Base-by-base conservation (phyloP, 768 basidiomycete species). In the Agaricus sinodeliciosus region DNA sequence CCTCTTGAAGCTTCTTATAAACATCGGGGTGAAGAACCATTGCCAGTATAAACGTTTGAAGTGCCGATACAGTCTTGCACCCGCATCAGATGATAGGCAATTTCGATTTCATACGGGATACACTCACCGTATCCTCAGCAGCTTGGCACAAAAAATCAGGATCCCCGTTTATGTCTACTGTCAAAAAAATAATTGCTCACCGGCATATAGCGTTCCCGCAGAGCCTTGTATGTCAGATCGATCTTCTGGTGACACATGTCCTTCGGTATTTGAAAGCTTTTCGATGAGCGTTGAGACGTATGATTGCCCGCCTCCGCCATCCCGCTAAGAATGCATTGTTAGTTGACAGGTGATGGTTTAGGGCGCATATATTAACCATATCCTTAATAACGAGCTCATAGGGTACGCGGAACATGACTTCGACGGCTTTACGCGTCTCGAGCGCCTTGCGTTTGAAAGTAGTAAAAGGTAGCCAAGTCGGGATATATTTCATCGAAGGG, bases 191-290 rank as follows among this genome's bases (percentile, higher is more conserved):
- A 40, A 48, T 12, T 26, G 51, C 70, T 53, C 60, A 78, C 77
- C 77, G 45, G 71, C 71, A 61, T 72, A 77, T 44, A 80, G 64
- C 6, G 78, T 79, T 27, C 74, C 78, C 46, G 78, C 77, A n/a
- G 76, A 74, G 40, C 77, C 78, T 67, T 75, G 78, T 60, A 81
- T 79, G 62, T 79, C 74, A 52, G 74, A 70, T 56, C 78, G 77
- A 40, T 76, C 75, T 60, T 75, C 74, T 18, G 60, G 61, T 43
- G 64, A 61, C 46, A 73, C 58, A 42, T 58, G 62, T 15, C 66
- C 69, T 35, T 58, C 59, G 36, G 66, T 60, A 36, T 64, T 65
- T 45, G 68, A 64, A 51, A 72, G 68, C 25, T 67, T 62, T 57
- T 75, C 71, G 42, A 79, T 63, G 47, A 79, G 67, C 19, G 62